Evolutionary conservation across 2,329 filamentous ascomycete genomes (phyloP), one percentile per base, ranked within the genome.

Genomic region (Paramyrothecium sp.): DNA sequence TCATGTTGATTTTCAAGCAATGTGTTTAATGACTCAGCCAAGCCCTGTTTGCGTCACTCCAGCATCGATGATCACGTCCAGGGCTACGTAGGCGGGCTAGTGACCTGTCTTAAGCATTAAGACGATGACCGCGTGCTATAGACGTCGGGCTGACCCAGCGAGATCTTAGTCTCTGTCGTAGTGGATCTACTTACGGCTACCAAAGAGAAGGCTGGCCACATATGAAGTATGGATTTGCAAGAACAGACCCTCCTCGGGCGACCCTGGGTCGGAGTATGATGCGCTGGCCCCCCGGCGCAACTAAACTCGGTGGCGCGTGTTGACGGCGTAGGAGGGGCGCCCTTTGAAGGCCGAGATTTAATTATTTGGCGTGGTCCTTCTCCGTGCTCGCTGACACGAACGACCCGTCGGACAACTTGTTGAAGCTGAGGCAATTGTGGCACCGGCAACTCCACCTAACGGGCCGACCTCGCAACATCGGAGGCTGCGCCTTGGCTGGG

Each of bases 381-480:
- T 30, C 26, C 26, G 26, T 30, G 26, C 26, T 30, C 26, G 10
- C 26, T 30, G 5, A 30, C 4, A 30, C 26, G 26, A 30, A 30
- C 5, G 38, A 44, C 38, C 38, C 38, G 5, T 44, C 38, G n/a
- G 38, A 7, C 38, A 44, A 44, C 5, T 20, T 49, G 5, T 49
- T 20, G 50, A 19, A 26, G 22, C 26, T 51, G 50, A 51, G 50
- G 50, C 26, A 51, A 51, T 51, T 51, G 50, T 51, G 50, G 26
- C n/a, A 19, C 26, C 16, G 50, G 26, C 5, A 26, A 33, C 51
- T 41, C 51, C 51, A 53, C 51, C 26, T 19, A 30, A 38, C 51
- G 51, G 51, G 51, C 51, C 51, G 51, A 53, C 51, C 30, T 53
- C 30, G 51, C 51, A 19, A 50, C 47, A 17, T 16, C 38, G 38